Conservation (phyloP, 768 basidiomycete genomes). For the Pholiota microspora region DNA sequence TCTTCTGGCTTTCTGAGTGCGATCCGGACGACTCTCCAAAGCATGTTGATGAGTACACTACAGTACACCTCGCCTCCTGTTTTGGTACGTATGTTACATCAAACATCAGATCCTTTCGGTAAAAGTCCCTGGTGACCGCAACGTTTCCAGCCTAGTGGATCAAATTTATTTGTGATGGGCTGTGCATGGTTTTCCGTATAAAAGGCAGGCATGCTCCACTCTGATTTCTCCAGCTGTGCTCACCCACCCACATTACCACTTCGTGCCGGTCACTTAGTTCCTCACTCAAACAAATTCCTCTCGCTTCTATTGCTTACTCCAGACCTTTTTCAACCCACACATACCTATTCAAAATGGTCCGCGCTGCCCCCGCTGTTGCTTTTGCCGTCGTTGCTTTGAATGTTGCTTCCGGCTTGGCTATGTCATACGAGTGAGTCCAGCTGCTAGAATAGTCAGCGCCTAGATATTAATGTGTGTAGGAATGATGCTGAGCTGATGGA, state of each 20-base stretch:
- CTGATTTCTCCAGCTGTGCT: slow-evolving; percentile 34
- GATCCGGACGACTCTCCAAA: no score
- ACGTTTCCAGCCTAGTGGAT: background rate
- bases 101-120: background rate
- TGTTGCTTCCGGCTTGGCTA: slow-evolving; percentile 27
- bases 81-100: background rate
- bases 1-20: no score
- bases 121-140: background rate
- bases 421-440: slow-evolving; percentile 23
- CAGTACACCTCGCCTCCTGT: background rate
- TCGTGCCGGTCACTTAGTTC: slow-evolving; percentile 35
- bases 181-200: slow-evolving; percentile 6
- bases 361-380: slow-evolving; percentile 29
- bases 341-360: slow-evolving; percentile 27
- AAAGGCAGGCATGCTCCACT: background rate
- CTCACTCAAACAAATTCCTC: slow-evolving; percentile 16
- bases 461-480: slow-evolving; percentile 5
- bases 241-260: slow-evolving; percentile 24
- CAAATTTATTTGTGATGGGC: background rate
- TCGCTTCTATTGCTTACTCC: slow-evolving; percentile 8
- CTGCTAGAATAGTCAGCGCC: background rate
- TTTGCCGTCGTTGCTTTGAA: slow-evolving; percentile 29
- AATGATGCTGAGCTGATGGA: slow-evolving; percentile 17
- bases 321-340: slow-evolving; percentile 8
- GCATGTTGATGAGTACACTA: no score